These are phyloP conservation scores for Quercus suber DNA, from an alignment of 306 rosid genomes.

Conservation along the genomic window DNA sequence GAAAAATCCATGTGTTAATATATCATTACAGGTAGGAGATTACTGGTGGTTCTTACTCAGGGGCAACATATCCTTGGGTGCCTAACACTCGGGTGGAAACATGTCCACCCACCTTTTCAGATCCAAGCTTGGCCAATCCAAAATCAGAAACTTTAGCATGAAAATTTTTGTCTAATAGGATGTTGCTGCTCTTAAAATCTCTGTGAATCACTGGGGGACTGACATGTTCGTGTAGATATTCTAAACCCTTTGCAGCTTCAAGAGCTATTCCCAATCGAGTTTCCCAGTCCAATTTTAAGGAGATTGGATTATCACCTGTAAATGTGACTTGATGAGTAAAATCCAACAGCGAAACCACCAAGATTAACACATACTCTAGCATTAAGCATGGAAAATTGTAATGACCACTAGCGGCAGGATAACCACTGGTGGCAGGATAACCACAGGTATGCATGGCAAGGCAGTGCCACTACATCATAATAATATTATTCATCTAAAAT, in stretches of 20 bases:
- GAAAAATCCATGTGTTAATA: background rate
- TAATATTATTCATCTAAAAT: background rate
- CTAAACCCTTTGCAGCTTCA: constrained; percentile 94
- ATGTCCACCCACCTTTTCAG: constrained; percentile 91
- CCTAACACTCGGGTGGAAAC: constrained; percentile 95
- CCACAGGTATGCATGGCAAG: background rate
- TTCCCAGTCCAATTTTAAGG: constrained; percentile 77
- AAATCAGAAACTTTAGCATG: constrained; percentile 97
- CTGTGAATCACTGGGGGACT: constrained; percentile 91
- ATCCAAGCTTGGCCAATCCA: constrained; percentile 88
- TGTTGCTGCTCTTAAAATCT: constrained; percentile 96
- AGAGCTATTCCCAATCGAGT: constrained; percentile 84
- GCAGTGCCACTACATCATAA: background rate
- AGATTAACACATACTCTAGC: constrained; percentile 12
- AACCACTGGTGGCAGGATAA: background rate
- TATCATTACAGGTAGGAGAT: constrained; percentile 15
- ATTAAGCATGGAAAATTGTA: background rate
- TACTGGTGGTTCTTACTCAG: constrained; percentile 58
- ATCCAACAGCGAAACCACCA: background rate
- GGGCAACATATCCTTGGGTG: constrained; percentile 92
- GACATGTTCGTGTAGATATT: constrained; percentile 91
- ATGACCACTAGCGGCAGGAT: background rate
- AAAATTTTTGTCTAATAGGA: constrained; percentile 70
- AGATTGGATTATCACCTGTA: constrained; percentile 50
- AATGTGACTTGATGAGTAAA: background rate